phyloP scores from a whole-genome alignment of 192 early-diverging fungal species.

The Funneliformis mosseae region DNA sequence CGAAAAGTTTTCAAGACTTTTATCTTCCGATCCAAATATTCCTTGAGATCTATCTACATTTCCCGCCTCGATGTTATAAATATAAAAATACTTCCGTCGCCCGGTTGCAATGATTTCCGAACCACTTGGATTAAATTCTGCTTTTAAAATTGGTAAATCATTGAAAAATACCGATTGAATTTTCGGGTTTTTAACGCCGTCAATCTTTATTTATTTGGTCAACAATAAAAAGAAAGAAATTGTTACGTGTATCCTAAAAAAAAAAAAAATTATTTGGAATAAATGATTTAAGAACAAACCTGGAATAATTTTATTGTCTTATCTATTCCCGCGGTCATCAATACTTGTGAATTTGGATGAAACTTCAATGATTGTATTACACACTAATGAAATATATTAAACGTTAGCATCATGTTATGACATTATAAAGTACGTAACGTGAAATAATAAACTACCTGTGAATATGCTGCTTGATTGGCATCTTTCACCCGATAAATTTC shows the following conservation, averaged over 20 bases:
- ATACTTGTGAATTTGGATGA: slow-evolving; percentile 87
- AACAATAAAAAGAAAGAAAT: slow-evolving; percentile 15
- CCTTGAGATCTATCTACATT: slow-evolving; percentile 67
- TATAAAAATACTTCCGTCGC: slow-evolving; percentile 79
- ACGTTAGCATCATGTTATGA: neutral
- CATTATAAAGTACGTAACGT: neutral
- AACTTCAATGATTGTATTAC: slow-evolving; percentile 74
- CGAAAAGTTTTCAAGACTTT: slow-evolving; percentile 69
- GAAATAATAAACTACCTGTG: slow-evolving; percentile 49
- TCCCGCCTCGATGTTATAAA: slow-evolving; percentile 81
- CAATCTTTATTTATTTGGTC: slow-evolving; percentile 60
- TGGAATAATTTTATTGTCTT: slow-evolving; percentile 88
- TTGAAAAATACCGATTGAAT: slow-evolving; percentile 88
- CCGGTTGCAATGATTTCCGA: slow-evolving; percentile 76
- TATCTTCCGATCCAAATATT: slow-evolving; percentile 77
- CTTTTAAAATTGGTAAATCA: slow-evolving; percentile 81
- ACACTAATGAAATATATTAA: slow-evolving; percentile 44
- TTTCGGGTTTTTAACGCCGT: slow-evolving; percentile 91
- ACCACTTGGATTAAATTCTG: slow-evolving; percentile 78
- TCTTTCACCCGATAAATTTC: slow-evolving; percentile 72
- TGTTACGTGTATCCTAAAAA: neutral
- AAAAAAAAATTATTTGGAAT: neutral
- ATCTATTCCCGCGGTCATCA: slow-evolving; percentile 89
- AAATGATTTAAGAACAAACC: slow-evolving; percentile 32
- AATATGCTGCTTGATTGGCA: slow-evolving; percentile 72